phyloP scores from a whole-genome alignment of 495 filamentous ascomycete genomes.

The Neurospora pannonica region DNA sequence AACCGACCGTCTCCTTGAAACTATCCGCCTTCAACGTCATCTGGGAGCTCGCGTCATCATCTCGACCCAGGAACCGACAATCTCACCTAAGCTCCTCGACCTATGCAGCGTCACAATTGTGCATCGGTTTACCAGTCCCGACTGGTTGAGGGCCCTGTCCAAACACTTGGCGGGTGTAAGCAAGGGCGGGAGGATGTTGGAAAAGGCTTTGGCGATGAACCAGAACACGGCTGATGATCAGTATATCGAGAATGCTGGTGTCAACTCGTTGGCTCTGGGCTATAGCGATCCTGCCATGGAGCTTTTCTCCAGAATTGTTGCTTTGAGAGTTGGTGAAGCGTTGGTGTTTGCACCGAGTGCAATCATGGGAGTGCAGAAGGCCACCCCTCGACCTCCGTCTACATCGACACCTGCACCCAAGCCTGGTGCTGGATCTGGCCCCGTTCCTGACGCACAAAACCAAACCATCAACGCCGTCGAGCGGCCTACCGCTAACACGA shows the following conservation, averaged over 20 bases:
- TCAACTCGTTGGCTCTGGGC: conserved; percentile 7
- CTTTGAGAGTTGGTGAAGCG: conserved; percentile 52
- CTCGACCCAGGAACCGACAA: conserved; percentile 72
- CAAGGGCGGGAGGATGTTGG: conserved; percentile 11
- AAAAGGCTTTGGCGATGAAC: conserved; percentile 4
- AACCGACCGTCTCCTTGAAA: conserved; percentile 53
- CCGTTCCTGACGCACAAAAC: too few relatives aligned
- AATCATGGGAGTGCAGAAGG: conserved; percentile 32
- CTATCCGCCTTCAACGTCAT: conserved; percentile 65
- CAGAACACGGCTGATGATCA: background rate
- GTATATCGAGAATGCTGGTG: background rate
- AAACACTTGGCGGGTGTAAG: conserved; percentile 50
- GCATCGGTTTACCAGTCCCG: conserved; percentile 63
- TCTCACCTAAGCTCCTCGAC: conserved; percentile 57
- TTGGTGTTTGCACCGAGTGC: conserved; percentile 57
- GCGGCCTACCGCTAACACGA: too few relatives aligned
- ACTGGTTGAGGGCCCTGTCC: conserved; percentile 55
- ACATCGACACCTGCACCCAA: background rate
- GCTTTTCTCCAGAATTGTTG: conserved; percentile 49
- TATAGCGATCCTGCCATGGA: conserved; percentile 21
- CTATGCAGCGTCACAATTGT: conserved; percentile 66
- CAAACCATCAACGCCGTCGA: too few relatives aligned
- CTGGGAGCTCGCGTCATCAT: conserved; percentile 56
- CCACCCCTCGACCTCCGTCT: background rate
- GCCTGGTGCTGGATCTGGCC: background rate